Base-by-base conservation (phyloP, 805 yeast genomes). In the Kluyveromyces starmeri region DNA sequence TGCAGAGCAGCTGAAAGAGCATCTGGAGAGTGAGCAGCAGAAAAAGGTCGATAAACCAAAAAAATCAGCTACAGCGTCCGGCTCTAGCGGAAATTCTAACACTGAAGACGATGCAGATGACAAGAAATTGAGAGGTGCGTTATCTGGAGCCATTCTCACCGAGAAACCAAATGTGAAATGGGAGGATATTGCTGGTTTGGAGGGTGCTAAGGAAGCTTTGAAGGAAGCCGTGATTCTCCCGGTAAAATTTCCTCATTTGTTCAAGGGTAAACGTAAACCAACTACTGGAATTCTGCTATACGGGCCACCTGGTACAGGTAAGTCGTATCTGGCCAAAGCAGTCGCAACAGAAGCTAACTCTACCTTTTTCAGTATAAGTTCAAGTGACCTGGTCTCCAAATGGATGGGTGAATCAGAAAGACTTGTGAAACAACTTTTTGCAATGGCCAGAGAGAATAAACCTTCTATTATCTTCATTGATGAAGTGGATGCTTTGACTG, bases 401-500 rank as follows among this genome's bases (percentile, higher is more conserved):
- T 92, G 98, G 98, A 89, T 89, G 96, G 98, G 98, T 49, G 98
- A 92, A 59, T 79, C 94, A 17, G 98, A 92, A 60, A 76, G 97
- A 59, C 72, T 92, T 38, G 97, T 92, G 18, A 92, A 89, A 58
- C 96, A 92, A 55, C 68, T 92, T 43, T 92, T 92, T 61, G 73
- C 80, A 21, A 84, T 89, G 95, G 98, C 98, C 4, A 71, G 98
- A 45, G 98, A 92, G 58, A 83, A 80, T 53, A 88, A 84, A 53
- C 98, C 98, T 1, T 77, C 95, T 0, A 94, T 92, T 46, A 92
- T 92, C 33, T 92, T 92, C 59, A 92, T 92, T 36, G 98, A 92
- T 63, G 98, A 92, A 60, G 96, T 92, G 22, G 98, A 92, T 61
- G 97, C 98, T 0, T 65, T 92, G 37, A 88, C 97, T 63, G 97